These are phyloP conservation scores for Nannizziopsis arthrosporioides DNA, from an alignment of 2,329 filamentous ascomycete species.

Conservation along the genomic window DNA sequence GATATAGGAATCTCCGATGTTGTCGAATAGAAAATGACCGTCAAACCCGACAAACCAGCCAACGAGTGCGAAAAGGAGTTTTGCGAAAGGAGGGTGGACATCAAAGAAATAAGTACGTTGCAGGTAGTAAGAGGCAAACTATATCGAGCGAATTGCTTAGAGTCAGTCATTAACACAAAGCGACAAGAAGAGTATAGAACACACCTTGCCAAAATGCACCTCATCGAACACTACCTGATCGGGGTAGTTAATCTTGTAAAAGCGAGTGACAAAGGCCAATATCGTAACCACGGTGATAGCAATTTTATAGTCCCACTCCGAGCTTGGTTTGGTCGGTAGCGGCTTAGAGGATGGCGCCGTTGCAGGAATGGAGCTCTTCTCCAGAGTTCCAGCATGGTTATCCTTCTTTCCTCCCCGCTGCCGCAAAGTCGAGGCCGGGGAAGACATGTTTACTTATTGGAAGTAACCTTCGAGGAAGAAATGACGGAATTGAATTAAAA, in stretches of 20 bases:
- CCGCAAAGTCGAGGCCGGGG: slow-evolving; percentile 27
- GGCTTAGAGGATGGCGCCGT: slow-evolving; percentile 11
- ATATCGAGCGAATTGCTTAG: slow-evolving; percentile 7
- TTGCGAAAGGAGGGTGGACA: slow-evolving; percentile 94
- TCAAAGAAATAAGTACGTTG: slow-evolving; percentile 99
- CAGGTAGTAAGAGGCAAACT: slow-evolving; percentile 62
- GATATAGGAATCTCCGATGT: slow-evolving; percentile 97
- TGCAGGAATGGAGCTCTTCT: slow-evolving; percentile 7
- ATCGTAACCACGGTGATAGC: slow-evolving; percentile 65
- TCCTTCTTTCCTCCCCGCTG: slow-evolving; percentile 35
- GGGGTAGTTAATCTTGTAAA: slow-evolving; percentile 91
- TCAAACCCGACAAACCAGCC: slow-evolving; percentile 97
- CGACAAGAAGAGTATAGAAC: slow-evolving; percentile 16
- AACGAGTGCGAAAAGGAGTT: slow-evolving; percentile 92
- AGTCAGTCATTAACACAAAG: slow-evolving; percentile 15
- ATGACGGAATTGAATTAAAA: background rate
- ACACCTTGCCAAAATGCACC: slow-evolving; percentile 97
- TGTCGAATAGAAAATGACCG: slow-evolving; percentile 95
- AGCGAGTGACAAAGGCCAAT: slow-evolving; percentile 80
- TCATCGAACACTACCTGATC: slow-evolving; percentile 98
- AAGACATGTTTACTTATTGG: background rate
- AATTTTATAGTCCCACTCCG: slow-evolving; percentile 72
- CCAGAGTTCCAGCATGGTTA: slow-evolving; percentile 17
- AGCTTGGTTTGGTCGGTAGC: slow-evolving; percentile 1
- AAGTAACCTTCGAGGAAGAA: too few species aligned